These are phyloP conservation scores for Dactylellina haptotyla DNA, from an alignment of 2,329 filamentous ascomycete species.

Conservation along the genomic window DNA sequence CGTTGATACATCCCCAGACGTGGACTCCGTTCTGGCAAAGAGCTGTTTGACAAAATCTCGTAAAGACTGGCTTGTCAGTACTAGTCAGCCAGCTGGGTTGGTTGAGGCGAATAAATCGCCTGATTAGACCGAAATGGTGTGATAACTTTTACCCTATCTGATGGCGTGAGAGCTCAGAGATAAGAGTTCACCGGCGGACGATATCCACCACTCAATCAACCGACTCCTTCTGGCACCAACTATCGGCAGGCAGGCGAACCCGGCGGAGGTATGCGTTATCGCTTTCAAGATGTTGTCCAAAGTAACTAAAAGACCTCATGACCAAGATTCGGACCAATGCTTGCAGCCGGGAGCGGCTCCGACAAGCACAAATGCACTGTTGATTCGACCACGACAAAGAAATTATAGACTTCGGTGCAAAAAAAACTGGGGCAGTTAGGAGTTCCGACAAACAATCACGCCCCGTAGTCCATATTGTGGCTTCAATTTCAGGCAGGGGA, in stretches of 20 bases:
- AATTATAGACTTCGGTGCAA: conserved; percentile 36
- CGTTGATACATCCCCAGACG: conserved; percentile 5
- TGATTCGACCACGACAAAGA: conserved; percentile 37
- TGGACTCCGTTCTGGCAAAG: too few species aligned
- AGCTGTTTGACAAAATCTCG: neutral
- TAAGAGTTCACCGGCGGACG: conserved; percentile 26
- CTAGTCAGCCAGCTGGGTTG: conserved; percentile 22
- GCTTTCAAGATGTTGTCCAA: conserved; percentile 13
- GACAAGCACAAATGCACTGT: conserved; percentile 20
- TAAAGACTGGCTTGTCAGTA: conserved; percentile 2
- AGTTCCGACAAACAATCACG: conserved; percentile 39
- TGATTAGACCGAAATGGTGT: conserved; percentile 53
- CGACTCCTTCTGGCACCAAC: conserved; percentile 8
- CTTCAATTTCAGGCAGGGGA: conserved; percentile 25
- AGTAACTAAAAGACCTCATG: conserved; percentile 47
- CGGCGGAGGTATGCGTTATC: conserved; percentile 51
- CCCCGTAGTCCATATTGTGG: conserved; percentile 23
- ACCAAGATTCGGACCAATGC: conserved; percentile 48
- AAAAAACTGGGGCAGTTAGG: conserved; percentile 17
- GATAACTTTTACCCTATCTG: conserved; percentile 54
- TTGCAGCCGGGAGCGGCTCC: conserved; percentile 50
- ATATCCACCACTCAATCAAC: conserved; percentile 42
- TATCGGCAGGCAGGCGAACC: conserved; percentile 53
- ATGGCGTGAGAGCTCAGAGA: conserved; percentile 54
- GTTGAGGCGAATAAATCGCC: conserved; percentile 42